These are phyloP conservation scores for Xylaria sp. DNA, from an alignment of 2,329 filamentous ascomycete genomes.

Conservation along the genomic window DNA sequence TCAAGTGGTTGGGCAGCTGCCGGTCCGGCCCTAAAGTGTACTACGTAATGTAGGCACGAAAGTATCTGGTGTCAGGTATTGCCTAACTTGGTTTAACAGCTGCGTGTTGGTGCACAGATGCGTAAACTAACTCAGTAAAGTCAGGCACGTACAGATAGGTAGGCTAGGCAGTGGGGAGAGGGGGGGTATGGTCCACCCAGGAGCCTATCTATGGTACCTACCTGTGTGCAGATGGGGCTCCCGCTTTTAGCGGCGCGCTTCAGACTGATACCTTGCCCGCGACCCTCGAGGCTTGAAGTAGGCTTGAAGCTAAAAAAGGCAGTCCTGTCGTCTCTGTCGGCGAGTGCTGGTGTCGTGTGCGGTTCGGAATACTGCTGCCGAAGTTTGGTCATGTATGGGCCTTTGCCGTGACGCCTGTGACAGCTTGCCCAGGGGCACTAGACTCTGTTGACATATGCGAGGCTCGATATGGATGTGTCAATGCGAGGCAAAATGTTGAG, in stretches of 20 bases:
- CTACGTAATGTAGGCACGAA: background rate
- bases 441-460: constrained; percentile 8
- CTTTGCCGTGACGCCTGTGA: constrained; percentile 3
- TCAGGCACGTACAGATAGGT: background rate
- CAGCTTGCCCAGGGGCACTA: constrained; percentile 4
- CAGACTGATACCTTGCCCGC: constrained; percentile 12
- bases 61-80: background rate
- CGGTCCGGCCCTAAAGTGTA: constrained; percentile 2
- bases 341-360: background rate
- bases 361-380: constrained; percentile 37
- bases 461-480: background rate
- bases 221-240: constrained; percentile 34
- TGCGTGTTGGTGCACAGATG: background rate
- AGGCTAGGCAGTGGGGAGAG: constrained; percentile 11
- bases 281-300: constrained; percentile 1
- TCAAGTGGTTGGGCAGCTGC: background rate
- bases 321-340: constrained; percentile 11
- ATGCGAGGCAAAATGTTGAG: background rate
- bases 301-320: constrained; percentile 25
- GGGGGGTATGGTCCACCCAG: constrained; percentile 19
- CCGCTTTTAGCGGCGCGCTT: constrained; percentile 41
- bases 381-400: background rate
- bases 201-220: constrained; percentile 26
- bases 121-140: background rate
- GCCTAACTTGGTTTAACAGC: constrained; percentile 9